phyloP scores from a whole-genome alignment of 176 grass and related monocot species.

The Zoysia pacifica region DNA sequence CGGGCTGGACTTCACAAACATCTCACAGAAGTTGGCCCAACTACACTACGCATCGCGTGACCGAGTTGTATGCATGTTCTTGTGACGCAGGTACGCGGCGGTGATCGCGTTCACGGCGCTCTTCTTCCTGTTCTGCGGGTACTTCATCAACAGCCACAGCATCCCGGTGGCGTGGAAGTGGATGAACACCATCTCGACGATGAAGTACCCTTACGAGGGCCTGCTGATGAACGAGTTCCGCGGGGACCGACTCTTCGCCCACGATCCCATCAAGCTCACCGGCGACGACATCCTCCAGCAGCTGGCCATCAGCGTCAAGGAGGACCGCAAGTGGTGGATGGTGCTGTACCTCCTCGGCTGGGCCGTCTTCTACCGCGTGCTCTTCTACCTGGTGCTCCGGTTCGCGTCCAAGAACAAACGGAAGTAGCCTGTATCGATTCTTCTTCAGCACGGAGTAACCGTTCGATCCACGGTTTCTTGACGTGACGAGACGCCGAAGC shows the following conservation, averaged over 20 bases:
- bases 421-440: slow-evolving; percentile 21
- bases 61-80: too few species aligned
- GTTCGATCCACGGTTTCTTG: background rate
- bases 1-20: background rate
- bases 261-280: background rate
- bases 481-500: background rate
- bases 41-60: too few species aligned
- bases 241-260: background rate
- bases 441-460: background rate
- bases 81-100: slow-evolving; percentile 44
- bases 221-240: slow-evolving; percentile 70
- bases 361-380: slow-evolving; percentile 61
- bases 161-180: slow-evolving; percentile 57
- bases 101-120: slow-evolving; percentile 77
- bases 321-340: slow-evolving; percentile 62
- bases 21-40: too few species aligned
- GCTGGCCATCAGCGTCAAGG: slow-evolving; percentile 41
- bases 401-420: slow-evolving; percentile 77
- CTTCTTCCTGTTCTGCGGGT: slow-evolving; percentile 73
- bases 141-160: slow-evolving; percentile 61
- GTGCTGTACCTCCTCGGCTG: slow-evolving; percentile 63
- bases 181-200: slow-evolving; percentile 62
- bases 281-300: slow-evolving; percentile 54
- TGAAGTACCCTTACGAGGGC: slow-evolving; percentile 75
- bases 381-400: slow-evolving; percentile 69